Conservation (phyloP, 2,329 filamentous ascomycete genomes). For the Bisporella sp. region DNA sequence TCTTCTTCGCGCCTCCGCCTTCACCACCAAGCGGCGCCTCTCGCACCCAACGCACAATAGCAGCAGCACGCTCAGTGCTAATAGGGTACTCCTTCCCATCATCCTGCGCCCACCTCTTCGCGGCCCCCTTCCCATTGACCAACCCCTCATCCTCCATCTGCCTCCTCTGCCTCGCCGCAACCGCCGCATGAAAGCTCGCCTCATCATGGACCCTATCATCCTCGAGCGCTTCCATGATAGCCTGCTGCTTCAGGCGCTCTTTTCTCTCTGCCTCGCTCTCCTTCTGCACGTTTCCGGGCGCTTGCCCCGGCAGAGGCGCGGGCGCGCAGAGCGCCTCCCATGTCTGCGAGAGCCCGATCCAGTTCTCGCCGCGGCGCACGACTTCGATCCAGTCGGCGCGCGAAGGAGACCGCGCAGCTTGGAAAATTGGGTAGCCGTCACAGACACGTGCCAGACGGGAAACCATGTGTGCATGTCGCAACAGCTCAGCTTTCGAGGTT, state of each 20-base stretch:
- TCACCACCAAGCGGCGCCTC: constrained; percentile 41
- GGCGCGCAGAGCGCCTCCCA: constrained; percentile 69
- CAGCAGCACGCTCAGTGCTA: constrained; percentile 60
- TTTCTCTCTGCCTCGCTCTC: constrained; percentile 47
- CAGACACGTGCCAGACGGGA: constrained; percentile 66
- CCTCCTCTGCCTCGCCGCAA: constrained; percentile 52
- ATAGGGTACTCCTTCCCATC: constrained; percentile 64
- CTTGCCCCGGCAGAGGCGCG: constrained; percentile 41
- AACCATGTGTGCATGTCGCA: constrained; percentile 75
- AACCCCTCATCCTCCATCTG: constrained; percentile 41
- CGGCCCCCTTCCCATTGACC: constrained; percentile 21
- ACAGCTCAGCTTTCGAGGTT: constrained; percentile 69
- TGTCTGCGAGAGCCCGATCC: constrained; percentile 54
- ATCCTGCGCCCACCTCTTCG: constrained; percentile 56
- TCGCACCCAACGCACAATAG: constrained; percentile 63
- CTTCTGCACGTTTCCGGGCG: constrained; percentile 27
- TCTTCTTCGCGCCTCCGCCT: constrained; percentile 28
- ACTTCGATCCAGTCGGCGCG: constrained; percentile 78
- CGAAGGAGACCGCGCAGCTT: constrained; percentile 62
- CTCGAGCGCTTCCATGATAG: constrained; percentile 58
- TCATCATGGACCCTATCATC: constrained; percentile 65
- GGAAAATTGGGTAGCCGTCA: constrained; percentile 77
- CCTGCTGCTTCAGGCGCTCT: constrained; percentile 55
- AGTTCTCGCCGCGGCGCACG: constrained; percentile 59
- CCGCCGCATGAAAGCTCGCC: constrained; percentile 55